Base-by-base conservation (phyloP, 148 eudicot genomes). In the Talinum fruticosum region DNA sequence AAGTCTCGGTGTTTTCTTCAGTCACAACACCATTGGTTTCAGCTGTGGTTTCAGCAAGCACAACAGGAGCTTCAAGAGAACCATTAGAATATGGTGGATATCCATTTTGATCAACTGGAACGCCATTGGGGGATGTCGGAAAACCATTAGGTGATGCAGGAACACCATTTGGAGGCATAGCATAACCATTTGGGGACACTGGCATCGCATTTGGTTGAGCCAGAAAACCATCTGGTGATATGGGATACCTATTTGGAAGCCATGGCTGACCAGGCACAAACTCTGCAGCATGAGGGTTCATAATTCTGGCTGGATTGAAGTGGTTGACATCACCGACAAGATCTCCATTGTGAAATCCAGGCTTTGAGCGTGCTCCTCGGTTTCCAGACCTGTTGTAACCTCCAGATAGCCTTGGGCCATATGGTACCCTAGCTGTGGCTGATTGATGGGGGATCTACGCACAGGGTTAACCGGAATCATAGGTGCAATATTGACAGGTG, bases 221-320 rank as follows among this genome's bases (percentile, higher is more conserved):
- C 85, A 80, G 8, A 80, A 69, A 80, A 1, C 82, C 82, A 75
- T 80, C 83, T 18, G 87, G 86, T 57, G 86, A 64, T 21, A 86
- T 78, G 0, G 86, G 79, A 69, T 80, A 78, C 35, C 80, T 88
- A 78, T 89, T 89, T 77, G 93, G 83, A 57, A 91, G 81, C 98
- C 98, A 92, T 19, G 87, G 87, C 38, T 89, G 96, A 57, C 84
- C 84, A 61, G 98, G 97, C 49, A 95, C 85, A 84, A 91, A 95
- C 85, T 95, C 97, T 65, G 92, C 86, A 15, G 98, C 98, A 82
- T 87, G 97, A 45, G 97, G 98, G 54, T 95, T 95, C 97, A 95
- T 95, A 36, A 91, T 88, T 80, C 75, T 76, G 53, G 88, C 86
- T 69, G 89, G 84, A 75, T 84, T 84, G 75, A 88, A 84, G 72